phyloP scores from a whole-genome alignment of 768 basidiomycete species.

The Pisolithus tinctorius region DNA sequence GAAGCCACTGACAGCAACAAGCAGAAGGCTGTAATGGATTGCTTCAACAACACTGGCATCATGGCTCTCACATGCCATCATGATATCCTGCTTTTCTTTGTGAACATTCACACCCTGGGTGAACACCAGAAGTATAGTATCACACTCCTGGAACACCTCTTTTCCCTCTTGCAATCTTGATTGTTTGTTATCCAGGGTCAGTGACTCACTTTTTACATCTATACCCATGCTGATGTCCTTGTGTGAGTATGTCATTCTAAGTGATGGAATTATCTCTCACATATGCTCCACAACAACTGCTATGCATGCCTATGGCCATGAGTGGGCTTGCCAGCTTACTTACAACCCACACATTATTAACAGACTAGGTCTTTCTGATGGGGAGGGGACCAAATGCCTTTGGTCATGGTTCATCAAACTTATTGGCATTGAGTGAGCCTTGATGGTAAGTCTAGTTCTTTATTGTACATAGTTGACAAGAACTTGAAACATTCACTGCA shows the following conservation, averaged over 20 bases:
- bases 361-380: constrained; percentile 4
- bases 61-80: too few species aligned
- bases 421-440: constrained; percentile 27
- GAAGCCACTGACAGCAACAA: too few species aligned
- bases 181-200: too few species aligned
- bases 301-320: constrained; percentile 35
- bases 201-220: too few species aligned
- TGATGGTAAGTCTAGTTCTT: constrained; percentile 27
- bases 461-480: too few species aligned
- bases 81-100: too few species aligned
- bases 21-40: too few species aligned
- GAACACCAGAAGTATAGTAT: too few species aligned
- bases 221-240: not conserved
- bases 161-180: too few species aligned
- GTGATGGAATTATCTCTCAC: constrained; percentile 8
- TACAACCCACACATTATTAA: constrained; percentile 2
- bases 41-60: too few species aligned
- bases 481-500: not conserved
- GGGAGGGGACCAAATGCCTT: constrained; percentile 9
- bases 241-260: not conserved
- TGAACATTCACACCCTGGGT: too few species aligned
- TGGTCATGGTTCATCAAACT: constrained; percentile 31
- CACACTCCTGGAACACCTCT: too few species aligned
- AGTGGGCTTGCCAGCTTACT: constrained; percentile 23
- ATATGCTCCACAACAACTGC: constrained; percentile 27